Conservation (phyloP, 169 alveolate species). For the Plasmodium vinckei region DNA sequence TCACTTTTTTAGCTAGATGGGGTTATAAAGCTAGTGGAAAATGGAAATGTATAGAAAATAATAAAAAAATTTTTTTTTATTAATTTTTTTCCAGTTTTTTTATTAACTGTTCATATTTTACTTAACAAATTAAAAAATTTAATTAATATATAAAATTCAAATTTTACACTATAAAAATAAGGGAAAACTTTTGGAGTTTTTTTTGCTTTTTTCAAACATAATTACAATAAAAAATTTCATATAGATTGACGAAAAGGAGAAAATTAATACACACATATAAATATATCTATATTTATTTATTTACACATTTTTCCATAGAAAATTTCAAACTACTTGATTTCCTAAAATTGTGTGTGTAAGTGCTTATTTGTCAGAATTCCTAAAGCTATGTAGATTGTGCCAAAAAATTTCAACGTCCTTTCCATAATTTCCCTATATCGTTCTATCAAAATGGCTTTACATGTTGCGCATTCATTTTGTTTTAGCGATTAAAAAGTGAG, state of each 20-base stretch:
- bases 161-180: neutral
- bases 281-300: no score
- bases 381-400: neutral
- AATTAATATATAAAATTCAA: neutral
- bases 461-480: neutral
- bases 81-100: neutral
- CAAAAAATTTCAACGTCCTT: neutral
- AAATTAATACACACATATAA: no score
- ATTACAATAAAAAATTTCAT: no score
- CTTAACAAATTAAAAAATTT: neutral
- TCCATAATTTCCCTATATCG: neutral
- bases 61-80: neutral
- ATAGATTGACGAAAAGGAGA: no score
- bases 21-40: neutral
- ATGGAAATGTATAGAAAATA: neutral
- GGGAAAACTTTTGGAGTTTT: no score
- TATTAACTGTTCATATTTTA: slow-evolving; percentile 17
- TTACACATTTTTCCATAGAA: no score
- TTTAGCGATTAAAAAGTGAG: slow-evolving; percentile 47
- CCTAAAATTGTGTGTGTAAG: no score
- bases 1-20: neutral
- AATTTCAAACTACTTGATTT: no score
- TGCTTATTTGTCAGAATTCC: neutral
- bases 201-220: no score
- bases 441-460: no score